Base-by-base conservation (phyloP, 345 rosid species). In the Carallia pectinifolia region DNA sequence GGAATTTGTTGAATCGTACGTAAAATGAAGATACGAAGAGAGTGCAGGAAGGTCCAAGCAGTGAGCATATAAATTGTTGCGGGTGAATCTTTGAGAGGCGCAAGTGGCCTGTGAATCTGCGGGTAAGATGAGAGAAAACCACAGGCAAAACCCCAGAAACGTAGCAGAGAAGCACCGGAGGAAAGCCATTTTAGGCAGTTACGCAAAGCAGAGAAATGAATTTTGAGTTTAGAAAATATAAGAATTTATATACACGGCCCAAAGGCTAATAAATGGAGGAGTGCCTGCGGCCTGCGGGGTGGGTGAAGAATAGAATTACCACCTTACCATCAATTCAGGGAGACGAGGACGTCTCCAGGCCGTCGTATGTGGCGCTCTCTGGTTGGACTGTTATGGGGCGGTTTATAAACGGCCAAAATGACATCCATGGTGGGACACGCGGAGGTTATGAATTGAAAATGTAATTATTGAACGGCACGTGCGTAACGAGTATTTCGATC, bases 1-100 rank as follows among this genome's bases (percentile, higher is more conserved):
- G 13, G 72, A 53, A 62, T 76, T 71, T 37, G 75, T 4, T 12
- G 72, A 27, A 48, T 76, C 23, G 55, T 33, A 76, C 55, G 76
- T 23, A 60, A 61, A 67, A 39, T 71, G 72, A 30, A 71, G 80
- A 23, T 61, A 71, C 6, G 80, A 67, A 71, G 61, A 23, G 53
- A 76, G 80, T 2, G 68, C 34, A 6, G 80, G 76, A n/a, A 76
- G 76, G 76, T 76, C 80, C 12, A 76, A 5, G 58, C 80, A 76
- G 61, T 76, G 63, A 7, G 72, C 59, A 50, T 71, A 76, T 2
- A 71, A 13, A 5, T 59, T 30, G 59, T 71, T 71, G 65, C 31
- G n/a, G 16, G 53, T 9, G 65, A 68, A 68, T 16, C 31, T 74
- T 27, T 62, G 73, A 1, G 73, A 47, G 3, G 53, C 18, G 39